Conservation (phyloP, 208 protist genomes). For the Herpetomonas tarakana region DNA sequence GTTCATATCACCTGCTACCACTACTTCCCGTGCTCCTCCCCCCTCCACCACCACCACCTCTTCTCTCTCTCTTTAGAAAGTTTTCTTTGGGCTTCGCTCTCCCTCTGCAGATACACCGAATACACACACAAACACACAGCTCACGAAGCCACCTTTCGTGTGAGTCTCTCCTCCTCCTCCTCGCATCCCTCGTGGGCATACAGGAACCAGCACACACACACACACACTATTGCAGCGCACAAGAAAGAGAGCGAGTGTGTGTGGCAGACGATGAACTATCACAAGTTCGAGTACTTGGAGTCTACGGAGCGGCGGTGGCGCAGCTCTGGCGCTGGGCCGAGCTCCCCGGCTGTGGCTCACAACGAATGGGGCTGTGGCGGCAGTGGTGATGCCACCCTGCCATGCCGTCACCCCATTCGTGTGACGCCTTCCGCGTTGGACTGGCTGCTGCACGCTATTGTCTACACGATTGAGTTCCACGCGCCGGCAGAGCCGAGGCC, state of each 20-base stretch:
- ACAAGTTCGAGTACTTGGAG: constrained; percentile 31
- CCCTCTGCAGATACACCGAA: not conserved
- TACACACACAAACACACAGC: not conserved
- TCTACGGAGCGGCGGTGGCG: not conserved
- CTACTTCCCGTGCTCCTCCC: too few species aligned
- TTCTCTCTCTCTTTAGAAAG: too few species aligned
- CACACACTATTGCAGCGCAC: too few species aligned
- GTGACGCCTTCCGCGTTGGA: constrained; percentile 65
- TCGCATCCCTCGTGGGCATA: too few species aligned
- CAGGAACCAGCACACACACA: too few species aligned
- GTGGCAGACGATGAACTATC: constrained; percentile 46
- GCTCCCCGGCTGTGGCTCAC: not conserved
- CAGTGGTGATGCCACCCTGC: too few species aligned
- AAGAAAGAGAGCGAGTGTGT: too few species aligned
- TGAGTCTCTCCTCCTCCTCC: too few species aligned
- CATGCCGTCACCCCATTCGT: constrained; percentile 38
- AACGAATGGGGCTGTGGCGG: too few species aligned
- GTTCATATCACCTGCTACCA: too few species aligned
- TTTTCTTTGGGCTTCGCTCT: not conserved
- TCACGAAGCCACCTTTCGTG: too few species aligned
- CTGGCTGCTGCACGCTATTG: constrained; percentile 58
- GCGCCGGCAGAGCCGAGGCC: constrained; percentile 35
- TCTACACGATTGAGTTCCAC: constrained; percentile 75
- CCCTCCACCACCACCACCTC: too few species aligned
- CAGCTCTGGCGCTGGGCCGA: not conserved